Percentiles rank a stretch among this genome's conserved stretches.
Evolutionary conservation across 805 yeast genomes (phyloP).

Genomic region (Pichia nakasei): DNA sequence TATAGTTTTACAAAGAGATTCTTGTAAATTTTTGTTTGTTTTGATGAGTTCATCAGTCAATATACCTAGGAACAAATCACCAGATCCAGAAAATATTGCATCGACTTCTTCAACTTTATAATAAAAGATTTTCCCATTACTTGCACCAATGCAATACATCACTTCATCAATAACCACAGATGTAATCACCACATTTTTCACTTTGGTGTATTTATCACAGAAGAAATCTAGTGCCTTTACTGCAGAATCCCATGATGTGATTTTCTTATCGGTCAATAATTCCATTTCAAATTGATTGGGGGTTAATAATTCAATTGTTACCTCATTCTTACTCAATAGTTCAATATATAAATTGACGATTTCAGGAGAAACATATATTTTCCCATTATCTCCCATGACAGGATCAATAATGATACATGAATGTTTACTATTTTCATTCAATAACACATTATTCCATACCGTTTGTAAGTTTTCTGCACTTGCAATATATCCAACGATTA

Average conservation of each 20-base stretch:
- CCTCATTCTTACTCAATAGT: slow-evolving; percentile 30
- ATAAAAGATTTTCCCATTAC: slow-evolving; percentile 22
- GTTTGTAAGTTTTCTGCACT: slow-evolving; percentile 44
- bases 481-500: slow-evolving; percentile 78
- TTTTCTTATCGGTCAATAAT: slow-evolving; percentile 38
- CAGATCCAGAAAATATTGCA: slow-evolving; percentile 65
- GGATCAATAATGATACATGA: slow-evolving; percentile 53
- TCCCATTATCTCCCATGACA: slow-evolving; percentile 86
- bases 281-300: slow-evolving; percentile 77
- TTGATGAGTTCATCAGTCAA: slow-evolving; percentile 41
- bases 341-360: slow-evolving; percentile 44
- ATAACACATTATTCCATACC: slow-evolving; percentile 28
- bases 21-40: slow-evolving; percentile 19
- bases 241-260: slow-evolving; percentile 31
- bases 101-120: slow-evolving; percentile 40
- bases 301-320: slow-evolving; percentile 41
- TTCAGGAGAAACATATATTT: slow-evolving; percentile 57
- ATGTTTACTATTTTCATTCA: slow-evolving; percentile 12
- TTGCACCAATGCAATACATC: slow-evolving; percentile 36
- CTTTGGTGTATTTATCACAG: slow-evolving; percentile 31
- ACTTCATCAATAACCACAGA: slow-evolving; percentile 34
- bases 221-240: slow-evolving; percentile 33
- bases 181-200: slow-evolving; percentile 49
- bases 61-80: slow-evolving; percentile 62
- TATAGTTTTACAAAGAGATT: slow-evolving; percentile 33